Evolutionary conservation across 1,284 basidiomycete genomes (phyloP), one percentile per base, ranked within the genome.

Genomic region (Coniophora puteana): DNA sequence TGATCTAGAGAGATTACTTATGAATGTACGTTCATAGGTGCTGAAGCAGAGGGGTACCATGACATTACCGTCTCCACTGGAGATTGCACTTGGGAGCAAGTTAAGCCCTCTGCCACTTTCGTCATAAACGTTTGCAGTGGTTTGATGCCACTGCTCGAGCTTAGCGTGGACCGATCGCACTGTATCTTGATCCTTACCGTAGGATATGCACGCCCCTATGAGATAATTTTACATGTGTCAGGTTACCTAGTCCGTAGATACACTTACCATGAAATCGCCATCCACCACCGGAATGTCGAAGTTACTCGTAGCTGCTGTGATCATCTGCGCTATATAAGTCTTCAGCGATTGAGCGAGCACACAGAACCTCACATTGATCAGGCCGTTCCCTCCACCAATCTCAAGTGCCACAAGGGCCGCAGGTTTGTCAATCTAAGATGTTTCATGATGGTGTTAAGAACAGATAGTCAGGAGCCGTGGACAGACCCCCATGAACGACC

Each of bases 371-470:
- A 63, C 72, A 64, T 57, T 77, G 66, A 59, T 62, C 49, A 80
- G 67, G 24, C 78, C 78, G 49, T 80, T 80, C 12, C 69, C 71
- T 8, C 78, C 78, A 12, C 78, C 78, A 33, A 80, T 77, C 54
- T 78, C 75, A 16, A 66, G 24, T 11, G 54, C 67, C 17, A 55
- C 57, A 11, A 69, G 59, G 12, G 62, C 69, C 4, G 59, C 63
- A 3, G 66, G 60, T 33, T 68, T 63, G 28, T 62, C 53, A 32
- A 67, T 65, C 51, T 55, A 40, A 16, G 29, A 31, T 22, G 16
- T n/a, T n/a, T n/a, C n/a, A n/a, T 17, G 30, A 8, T 8, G n/a
- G 25, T 13, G 26, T 61, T 33, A 48, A 46, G 27, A n/a, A 31
- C n/a, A 31, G n/a, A 16, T 7, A n/a, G n/a, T 7, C n/a, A n/a